Evolutionary conservation across 192 early-diverging fungal species (phyloP).

Genomic region (Backusella parvicylindrica): DNA sequence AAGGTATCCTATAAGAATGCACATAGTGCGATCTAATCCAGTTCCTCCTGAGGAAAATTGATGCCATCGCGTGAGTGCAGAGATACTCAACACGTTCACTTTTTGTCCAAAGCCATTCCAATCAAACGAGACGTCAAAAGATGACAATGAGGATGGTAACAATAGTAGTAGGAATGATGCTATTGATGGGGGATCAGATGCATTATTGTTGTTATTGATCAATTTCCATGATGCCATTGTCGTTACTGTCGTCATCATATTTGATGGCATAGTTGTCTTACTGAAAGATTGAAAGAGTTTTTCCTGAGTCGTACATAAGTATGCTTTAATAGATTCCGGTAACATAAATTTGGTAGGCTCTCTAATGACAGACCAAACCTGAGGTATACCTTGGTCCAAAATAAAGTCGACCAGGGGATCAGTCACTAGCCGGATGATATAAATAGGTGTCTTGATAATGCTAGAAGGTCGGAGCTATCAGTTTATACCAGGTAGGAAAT

Average conservation of each 20-base stretch:
- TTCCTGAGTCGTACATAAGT: not conserved
- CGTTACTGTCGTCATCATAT: not conserved
- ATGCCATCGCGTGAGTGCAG: constrained; percentile 35
- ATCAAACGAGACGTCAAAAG: not conserved
- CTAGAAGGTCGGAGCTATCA: constrained; percentile 47
- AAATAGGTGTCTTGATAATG: constrained; percentile 48
- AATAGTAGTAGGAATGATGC: not conserved
- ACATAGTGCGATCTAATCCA: constrained; percentile 51
- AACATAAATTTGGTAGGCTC: constrained; percentile 4
- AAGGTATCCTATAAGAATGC: constrained; percentile 60
- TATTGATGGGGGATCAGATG: not conserved
- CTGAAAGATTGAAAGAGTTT: not conserved
- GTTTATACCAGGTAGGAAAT: not conserved
- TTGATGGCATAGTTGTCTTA: not conserved
- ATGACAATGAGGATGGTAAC: not conserved
- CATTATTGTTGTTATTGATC: not conserved
- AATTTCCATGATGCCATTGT: not conserved
- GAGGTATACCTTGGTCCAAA: constrained; percentile 51
- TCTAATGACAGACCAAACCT: constrained; percentile 11
- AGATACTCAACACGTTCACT: not conserved
- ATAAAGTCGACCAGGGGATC: constrained; percentile 74
- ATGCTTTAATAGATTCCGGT: not conserved
- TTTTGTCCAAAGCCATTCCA: not conserved
- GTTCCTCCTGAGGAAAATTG: constrained; percentile 43
- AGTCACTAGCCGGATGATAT: constrained; percentile 51